phyloP scores from a whole-genome alignment of 108 stramenopile species.

The Chaetoceros muelleri region DNA sequence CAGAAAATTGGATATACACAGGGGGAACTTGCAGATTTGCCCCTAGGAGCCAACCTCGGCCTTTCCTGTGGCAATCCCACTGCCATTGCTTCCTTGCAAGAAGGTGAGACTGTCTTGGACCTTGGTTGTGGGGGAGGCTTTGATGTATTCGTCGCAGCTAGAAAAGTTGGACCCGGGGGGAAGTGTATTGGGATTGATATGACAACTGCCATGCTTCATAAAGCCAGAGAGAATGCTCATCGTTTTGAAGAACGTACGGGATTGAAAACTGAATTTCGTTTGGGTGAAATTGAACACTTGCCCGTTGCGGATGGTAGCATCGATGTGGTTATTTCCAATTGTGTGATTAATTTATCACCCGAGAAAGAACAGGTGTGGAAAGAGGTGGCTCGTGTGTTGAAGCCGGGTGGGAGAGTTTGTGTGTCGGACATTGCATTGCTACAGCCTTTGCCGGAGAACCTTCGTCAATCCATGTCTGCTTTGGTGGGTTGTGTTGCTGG shows the following conservation, averaged over 20 bases:
- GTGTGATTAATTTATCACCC: constrained; percentile 1
- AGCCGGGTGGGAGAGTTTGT: background rate
- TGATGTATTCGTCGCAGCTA: constrained; percentile 43
- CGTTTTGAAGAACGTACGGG: constrained; percentile 5
- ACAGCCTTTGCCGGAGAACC: background rate
- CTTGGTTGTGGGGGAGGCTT: constrained; percentile 55
- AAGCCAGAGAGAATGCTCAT: constrained; percentile 29
- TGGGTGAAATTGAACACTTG: constrained; percentile 70
- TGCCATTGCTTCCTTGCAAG: constrained; percentile 10
- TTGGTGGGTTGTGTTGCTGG: background rate
- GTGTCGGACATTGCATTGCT: background rate
- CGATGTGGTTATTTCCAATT: constrained; percentile 15
- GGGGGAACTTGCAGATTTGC: too few species aligned
- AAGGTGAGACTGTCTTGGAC: constrained; percentile 44
- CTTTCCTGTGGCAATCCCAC: constrained; percentile 41
- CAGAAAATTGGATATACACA: background rate
- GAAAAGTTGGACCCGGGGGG: constrained; percentile 33
- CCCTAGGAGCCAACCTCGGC: constrained; percentile 26
- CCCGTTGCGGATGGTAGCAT: constrained; percentile 42
- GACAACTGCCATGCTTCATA: constrained; percentile 48
- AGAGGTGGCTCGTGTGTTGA: background rate
- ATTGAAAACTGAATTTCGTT: constrained; percentile 44
- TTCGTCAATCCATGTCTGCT: background rate
- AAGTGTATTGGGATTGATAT: constrained; percentile 63
- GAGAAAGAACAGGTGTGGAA: background rate